Percentiles rank a stretch among this genome's conserved stretches.
These are phyloP conservation scores for Populus davidiana DNA, from an alignment of 345 rosid genomes.

Conservation along the genomic window DNA sequence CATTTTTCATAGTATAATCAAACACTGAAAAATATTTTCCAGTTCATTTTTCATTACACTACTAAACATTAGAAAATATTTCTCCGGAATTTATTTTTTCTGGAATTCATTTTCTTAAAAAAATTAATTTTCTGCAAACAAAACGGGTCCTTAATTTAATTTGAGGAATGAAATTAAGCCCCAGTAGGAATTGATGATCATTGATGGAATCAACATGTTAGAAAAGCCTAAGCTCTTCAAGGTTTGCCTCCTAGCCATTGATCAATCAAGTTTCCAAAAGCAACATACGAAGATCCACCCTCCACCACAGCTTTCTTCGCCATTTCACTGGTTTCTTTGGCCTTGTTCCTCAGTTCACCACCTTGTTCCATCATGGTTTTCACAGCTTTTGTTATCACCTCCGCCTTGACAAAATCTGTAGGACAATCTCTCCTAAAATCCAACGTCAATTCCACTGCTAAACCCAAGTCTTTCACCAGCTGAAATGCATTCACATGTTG, in stretches of 20 bases:
- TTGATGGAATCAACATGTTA: not conserved
- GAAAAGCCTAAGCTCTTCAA: not conserved
- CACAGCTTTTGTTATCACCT: constrained; percentile 38
- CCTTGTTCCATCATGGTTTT: constrained; percentile 31
- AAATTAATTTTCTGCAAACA: no score
- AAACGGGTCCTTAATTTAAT: no score
- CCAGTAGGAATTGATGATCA: not conserved
- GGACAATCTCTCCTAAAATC: constrained; percentile 32
- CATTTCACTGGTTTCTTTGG: constrained; percentile 26
- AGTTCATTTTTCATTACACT: no score
- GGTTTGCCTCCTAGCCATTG: not conserved
- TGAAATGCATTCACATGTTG: constrained; percentile 54
- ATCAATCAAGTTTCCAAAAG: not conserved
- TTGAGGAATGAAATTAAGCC: not conserved
- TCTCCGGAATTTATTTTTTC: no score
- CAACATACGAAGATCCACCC: constrained; percentile 36
- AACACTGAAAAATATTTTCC: no score
- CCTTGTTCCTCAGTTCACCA: constrained; percentile 28
- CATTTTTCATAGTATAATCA: no score
- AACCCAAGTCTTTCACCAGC: constrained; percentile 37
- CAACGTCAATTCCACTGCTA: constrained; percentile 44
- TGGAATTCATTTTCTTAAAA: no score
- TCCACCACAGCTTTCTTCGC: constrained; percentile 29
- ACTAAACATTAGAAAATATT: no score
- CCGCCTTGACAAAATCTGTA: constrained; percentile 17